Evolutionary conservation across 495 filamentous ascomycete genomes (phyloP).

Genomic region (Diplogelasinospora grovesii): DNA sequence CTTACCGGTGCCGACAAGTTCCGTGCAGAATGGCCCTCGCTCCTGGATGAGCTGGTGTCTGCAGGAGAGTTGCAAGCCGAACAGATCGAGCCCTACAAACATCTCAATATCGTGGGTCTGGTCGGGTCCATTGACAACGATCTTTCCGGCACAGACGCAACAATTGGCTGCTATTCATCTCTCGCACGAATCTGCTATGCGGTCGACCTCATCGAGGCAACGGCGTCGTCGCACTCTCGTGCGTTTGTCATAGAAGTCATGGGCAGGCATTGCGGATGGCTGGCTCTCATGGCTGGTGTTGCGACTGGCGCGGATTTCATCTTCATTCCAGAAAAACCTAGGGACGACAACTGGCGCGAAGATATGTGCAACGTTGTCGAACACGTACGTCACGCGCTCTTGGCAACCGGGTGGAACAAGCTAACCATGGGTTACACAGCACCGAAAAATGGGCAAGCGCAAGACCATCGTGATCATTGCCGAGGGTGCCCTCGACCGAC

Average conservation of each 20-base stretch:
- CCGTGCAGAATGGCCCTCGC: slow-evolving; percentile 79
- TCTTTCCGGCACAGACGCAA: slow-evolving; percentile 92
- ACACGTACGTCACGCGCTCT: slow-evolving; percentile 47
- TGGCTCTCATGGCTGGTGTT: slow-evolving; percentile 94
- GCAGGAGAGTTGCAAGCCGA: slow-evolving; percentile 59
- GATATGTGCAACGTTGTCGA: slow-evolving; percentile 80
- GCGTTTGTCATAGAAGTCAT: slow-evolving; percentile 99
- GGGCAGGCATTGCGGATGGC: slow-evolving; percentile 98
- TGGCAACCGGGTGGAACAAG: background rate
- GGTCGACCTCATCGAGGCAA: slow-evolving; percentile 95
- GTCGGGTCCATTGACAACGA: slow-evolving; percentile 99
- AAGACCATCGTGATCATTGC: slow-evolving; percentile 98
- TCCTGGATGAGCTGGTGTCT: slow-evolving; percentile 75
- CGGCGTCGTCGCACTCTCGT: slow-evolving; percentile 90
- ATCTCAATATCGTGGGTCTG: slow-evolving; percentile 91
- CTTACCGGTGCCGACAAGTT: slow-evolving; percentile 96
- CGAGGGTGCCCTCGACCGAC: slow-evolving; percentile 82
- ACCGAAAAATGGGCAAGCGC: slow-evolving; percentile 84
- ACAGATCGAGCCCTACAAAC: slow-evolving; percentile 63
- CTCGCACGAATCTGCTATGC: slow-evolving; percentile 86
- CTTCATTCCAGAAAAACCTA: slow-evolving; percentile 94
- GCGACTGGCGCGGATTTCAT: slow-evolving; percentile 95
- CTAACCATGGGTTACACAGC: slow-evolving; percentile 44
- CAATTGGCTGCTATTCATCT: slow-evolving; percentile 94
- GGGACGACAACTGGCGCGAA: slow-evolving; percentile 76